Base-by-base conservation (phyloP, 257 asterid species). In the Nicotiana tabacum region DNA sequence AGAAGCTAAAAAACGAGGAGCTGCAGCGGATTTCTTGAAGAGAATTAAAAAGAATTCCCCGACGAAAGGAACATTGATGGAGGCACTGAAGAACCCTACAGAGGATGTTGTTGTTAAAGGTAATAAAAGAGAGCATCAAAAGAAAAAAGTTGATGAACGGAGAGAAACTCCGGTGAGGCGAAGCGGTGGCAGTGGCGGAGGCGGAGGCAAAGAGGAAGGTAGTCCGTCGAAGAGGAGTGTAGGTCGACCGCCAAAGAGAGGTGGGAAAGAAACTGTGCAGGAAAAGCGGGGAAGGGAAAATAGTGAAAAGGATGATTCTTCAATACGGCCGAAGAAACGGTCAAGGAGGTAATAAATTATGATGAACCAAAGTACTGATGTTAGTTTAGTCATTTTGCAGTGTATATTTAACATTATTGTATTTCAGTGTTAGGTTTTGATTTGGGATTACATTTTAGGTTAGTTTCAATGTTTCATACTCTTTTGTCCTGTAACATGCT, bases 241-340 rank as follows among this genome's bases (percentile, higher is more conserved):
- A 2, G 90, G 87, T 61, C 83, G 89, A 57, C 87, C 88, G 5
- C 85, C 87, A 1, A 88, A 85, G 86, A 88, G 83, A 84, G 88
- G 83, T 27, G 84, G 85, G 16, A 86, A 72, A n/a, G 72, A 30
- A 35, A 43, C 66, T 56, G 65, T 21, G 64, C 61, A 46, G 48
- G 79, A 77, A 51, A 88, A 87, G 80, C 84, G 88, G 11, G 84
- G 68, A 51, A 84, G 85, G 81, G 89, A 84, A 35, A 78, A 65
- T 66, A 82, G 39, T 39, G 88, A 85, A 72, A 85, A 81, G 35
- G 88, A 86, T 11, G 88, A 83, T 57, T 66, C 87, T 21, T 85
- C 88, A 0, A 85, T 83, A 83, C 83, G 87, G 81, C 84, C 87
- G 13, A 85, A 79, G 80, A 89, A 89, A 87, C 81, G 90, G 32